Percentiles rank a stretch among this genome's conserved stretches.
Evolutionary conservation across 2,329 filamentous ascomycete genomes (phyloP).

Genomic region (Colletotrichum truncatum): DNA sequence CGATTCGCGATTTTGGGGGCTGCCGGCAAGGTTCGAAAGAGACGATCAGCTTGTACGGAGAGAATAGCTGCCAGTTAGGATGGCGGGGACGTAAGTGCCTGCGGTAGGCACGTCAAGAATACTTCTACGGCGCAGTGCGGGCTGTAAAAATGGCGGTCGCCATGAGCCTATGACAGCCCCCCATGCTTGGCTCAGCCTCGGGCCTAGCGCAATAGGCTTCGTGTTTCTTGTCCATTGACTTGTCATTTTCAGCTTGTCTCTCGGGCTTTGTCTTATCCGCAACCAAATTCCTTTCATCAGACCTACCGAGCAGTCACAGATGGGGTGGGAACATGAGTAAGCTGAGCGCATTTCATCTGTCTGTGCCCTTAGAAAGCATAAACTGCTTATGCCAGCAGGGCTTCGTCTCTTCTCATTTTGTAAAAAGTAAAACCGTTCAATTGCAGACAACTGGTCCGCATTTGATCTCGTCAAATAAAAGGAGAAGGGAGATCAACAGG

Average conservation of each 20-base stretch:
- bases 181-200: conserved; percentile 4
- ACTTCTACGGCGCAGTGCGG: conserved; percentile 7
- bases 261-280: background rate
- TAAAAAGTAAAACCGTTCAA: background rate
- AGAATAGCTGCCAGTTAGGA: background rate
- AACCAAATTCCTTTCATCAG: conserved; percentile 5
- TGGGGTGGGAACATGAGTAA: background rate
- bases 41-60: background rate
- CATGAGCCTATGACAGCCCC: conserved; percentile 12
- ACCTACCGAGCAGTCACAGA: background rate
- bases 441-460: background rate
- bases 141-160: conserved; percentile 12
- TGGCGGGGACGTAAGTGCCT: too few species aligned
- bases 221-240: background rate
- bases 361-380: background rate
- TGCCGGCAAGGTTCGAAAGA: background rate
- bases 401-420: background rate
- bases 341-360: background rate
- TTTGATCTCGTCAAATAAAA: background rate
- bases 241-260: conserved; percentile 5
- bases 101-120: background rate
- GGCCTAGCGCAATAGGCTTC: conserved; percentile 4
- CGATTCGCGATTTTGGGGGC: background rate
- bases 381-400: background rate
- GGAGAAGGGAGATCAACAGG: conserved; percentile 13